Conservation (phyloP, 2,329 filamentous ascomycete genomes). For the Verticillium tricorpus region DNA sequence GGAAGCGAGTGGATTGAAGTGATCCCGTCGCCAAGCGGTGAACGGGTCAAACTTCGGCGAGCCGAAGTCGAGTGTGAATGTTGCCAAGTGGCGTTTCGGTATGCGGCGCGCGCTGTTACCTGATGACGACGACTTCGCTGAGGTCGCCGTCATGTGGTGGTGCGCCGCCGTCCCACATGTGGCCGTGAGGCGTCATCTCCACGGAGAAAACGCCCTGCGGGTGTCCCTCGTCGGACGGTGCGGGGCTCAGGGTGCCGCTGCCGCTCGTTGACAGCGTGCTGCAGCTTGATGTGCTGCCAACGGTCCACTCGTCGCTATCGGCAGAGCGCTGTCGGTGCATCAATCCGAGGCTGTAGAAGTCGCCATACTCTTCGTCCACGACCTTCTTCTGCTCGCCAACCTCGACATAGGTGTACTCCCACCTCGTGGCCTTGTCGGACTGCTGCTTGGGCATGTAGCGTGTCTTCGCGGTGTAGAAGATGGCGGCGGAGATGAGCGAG, state of each 20-base stretch:
- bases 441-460: constrained; percentile 81
- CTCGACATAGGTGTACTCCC: constrained; percentile 95
- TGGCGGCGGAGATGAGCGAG: constrained; percentile 69
- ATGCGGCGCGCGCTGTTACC: constrained; percentile 18
- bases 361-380: constrained; percentile 42
- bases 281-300: constrained; percentile 76
- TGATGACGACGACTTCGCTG: constrained; percentile 39
- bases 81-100: not conserved
- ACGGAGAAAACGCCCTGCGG: constrained; percentile 15
- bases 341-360: constrained; percentile 40
- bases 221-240: constrained; percentile 35
- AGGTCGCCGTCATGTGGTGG: constrained; percentile 38
- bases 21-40: not conserved
- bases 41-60: not conserved
- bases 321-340: constrained; percentile 36
- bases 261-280: constrained; percentile 34
- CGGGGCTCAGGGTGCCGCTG: constrained; percentile 47
- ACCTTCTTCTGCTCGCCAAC: constrained; percentile 57
- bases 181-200: constrained; percentile 30
- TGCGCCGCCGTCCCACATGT: constrained; percentile 31
- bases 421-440: constrained; percentile 78
- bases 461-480: constrained; percentile 78
- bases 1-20: not conserved
- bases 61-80: not conserved
- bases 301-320: constrained; percentile 84